phyloP scores from a whole-genome alignment of 257 asterid species.

The Forsythia viridissima region DNA sequence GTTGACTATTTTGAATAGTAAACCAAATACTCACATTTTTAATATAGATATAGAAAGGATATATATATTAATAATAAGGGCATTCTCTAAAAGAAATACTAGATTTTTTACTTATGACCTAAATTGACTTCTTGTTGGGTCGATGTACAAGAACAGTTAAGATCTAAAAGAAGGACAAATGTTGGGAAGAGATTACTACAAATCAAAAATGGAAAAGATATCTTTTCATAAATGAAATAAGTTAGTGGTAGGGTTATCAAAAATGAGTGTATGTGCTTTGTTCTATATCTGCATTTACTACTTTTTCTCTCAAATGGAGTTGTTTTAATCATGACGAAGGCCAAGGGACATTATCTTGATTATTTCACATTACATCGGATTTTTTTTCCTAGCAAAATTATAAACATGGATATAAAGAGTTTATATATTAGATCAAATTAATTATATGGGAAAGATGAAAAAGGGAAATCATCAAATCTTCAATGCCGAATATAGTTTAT shows the following conservation, averaged over 20 bases:
- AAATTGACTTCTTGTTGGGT: neutral
- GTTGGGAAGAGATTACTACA: neutral
- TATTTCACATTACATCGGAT: neutral
- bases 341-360: neutral
- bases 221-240: neutral
- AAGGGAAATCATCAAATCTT: too few species aligned
- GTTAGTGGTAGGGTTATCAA: neutral
- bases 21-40: too few species aligned
- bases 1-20: too few species aligned
- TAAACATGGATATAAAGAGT: neutral
- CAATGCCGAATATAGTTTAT: too few species aligned
- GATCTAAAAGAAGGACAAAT: neutral
- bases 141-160: neutral
- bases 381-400: neutral
- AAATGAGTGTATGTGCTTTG: neutral
- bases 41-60: too few species aligned
- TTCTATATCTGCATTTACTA: constrained; percentile 10
- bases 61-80: too few species aligned
- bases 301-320: constrained; percentile 47
- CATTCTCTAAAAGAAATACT: neutral
- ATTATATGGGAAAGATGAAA: too few species aligned
- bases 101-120: neutral
- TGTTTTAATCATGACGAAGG: constrained; percentile 41
- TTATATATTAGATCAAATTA: too few species aligned
- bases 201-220: too few species aligned